Evolutionary conservation across 2,329 filamentous ascomycete species (phyloP), one percentile per base, ranked within the genome.

Genomic region (Alternaria dauci): DNA sequence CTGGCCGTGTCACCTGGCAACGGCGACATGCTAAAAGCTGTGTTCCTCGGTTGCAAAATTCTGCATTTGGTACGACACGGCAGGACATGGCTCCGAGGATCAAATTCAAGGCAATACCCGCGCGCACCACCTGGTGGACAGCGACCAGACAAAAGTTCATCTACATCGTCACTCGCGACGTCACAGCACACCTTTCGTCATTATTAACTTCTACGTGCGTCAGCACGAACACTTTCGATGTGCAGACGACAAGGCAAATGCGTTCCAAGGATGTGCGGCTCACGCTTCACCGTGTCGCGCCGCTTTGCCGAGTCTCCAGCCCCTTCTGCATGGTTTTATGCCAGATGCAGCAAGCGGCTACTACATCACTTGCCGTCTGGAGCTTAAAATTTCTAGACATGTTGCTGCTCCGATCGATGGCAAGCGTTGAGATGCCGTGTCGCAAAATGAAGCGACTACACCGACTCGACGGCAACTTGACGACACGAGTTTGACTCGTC

Each of bases 401-500:
- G 44, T 26, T 23, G 30, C 51, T 55, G 50, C 39, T 44, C 59
- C 59, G 46, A 53, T 59, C 51, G 32, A 51, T 51, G 41, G 52
- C 34, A n/a, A 55, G 57, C n/a, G 20, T 44, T 50, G 34, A 51
- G 55, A 52, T 44, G 52, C 62, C 58, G 28, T 59, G 56, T 68
- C 55, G 50, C 55, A 55, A 51, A 66, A 44, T 66, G 61, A 65
- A 57, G 62, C 69, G 66, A 59, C 62, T 52, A 62, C 63, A 67
- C 63, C 63, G 68, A 68, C 66, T 71, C 62, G 61, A 62, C 48
- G 61, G 65, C 67, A 60, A 65, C 52, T 47, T 50, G 14, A 53
- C 54, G 26, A 60, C 39, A 43, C 38, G 42, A 51, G 14, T 52
- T 63, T 62, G 65, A 66, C 57, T 70, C 58, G 63, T 32, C 50